Evolutionary conservation across 345 rosid genomes (phyloP).

Genomic region (Triadica sebifera): DNA sequence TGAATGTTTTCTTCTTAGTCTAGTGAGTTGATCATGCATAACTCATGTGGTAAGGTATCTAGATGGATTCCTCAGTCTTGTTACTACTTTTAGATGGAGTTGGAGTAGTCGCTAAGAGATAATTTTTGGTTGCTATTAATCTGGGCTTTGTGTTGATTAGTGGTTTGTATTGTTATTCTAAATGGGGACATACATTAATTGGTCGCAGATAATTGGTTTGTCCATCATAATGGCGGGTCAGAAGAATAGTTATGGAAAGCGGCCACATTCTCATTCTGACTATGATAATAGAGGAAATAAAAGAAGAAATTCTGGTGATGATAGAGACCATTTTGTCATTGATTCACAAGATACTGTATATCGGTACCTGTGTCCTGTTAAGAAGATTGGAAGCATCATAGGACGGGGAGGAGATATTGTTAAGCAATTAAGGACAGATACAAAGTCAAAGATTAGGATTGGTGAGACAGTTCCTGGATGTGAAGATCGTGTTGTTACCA

Average conservation of each 20-base stretch:
- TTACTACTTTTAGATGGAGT: not conserved
- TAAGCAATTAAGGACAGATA: constrained; percentile 77
- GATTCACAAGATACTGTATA: constrained; percentile 74
- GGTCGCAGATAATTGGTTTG: not conserved
- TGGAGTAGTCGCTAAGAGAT: not conserved
- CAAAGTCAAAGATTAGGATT: constrained; percentile 80
- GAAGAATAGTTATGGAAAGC: constrained; percentile 75
- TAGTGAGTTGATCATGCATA: not conserved
- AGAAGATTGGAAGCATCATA: constrained; percentile 89
- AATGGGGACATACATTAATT: not conserved
- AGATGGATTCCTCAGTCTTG: not conserved
- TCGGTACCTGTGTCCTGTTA: constrained; percentile 77
- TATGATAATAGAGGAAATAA: constrained; percentile 59
- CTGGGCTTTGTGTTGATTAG: not conserved
- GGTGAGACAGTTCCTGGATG: constrained; percentile 76
- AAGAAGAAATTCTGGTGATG: constrained; percentile 68
- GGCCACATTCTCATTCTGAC: constrained; percentile 70
- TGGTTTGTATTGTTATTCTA: not conserved
- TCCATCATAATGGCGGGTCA: constrained; percentile 59
- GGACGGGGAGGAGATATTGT: constrained; percentile 96
- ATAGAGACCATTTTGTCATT: constrained; percentile 58
- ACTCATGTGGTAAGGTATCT: not conserved
- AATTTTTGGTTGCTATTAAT: not conserved
- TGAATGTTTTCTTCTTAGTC: not conserved
- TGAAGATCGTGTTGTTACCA: constrained; percentile 91